These are phyloP conservation scores for Lipomyces mesembrius DNA, from an alignment of 805 yeast species.

Conservation along the genomic window DNA sequence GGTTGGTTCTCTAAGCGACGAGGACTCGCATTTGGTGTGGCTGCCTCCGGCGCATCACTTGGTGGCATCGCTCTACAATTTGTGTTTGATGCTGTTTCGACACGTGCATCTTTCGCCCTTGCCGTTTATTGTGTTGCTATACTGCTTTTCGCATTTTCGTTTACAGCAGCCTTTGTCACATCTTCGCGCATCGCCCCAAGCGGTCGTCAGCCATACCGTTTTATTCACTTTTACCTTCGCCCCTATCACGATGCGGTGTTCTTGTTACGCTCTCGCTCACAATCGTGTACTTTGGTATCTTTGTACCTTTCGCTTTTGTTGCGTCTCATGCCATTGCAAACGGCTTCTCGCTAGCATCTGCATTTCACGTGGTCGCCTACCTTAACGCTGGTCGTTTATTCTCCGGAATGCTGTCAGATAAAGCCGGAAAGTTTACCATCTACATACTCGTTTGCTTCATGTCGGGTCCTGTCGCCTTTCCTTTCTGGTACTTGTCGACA, in stretches of 20 bases:
- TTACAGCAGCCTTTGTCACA: slow-evolving; percentile 39
- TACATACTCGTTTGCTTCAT: slow-evolving; percentile 44
- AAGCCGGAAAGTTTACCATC: slow-evolving; percentile 53
- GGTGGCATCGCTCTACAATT: slow-evolving; percentile 59
- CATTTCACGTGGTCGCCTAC: slow-evolving; percentile 45
- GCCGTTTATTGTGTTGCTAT: slow-evolving; percentile 56
- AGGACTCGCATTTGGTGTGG: slow-evolving; percentile 54
- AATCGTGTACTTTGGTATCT: slow-evolving; percentile 44
- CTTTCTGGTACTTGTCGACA: slow-evolving; percentile 27
- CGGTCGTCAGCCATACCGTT: slow-evolving; percentile 32
- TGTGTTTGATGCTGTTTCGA: slow-evolving; percentile 51
- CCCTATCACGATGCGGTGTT: slow-evolving; percentile 43
- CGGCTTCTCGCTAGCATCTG: slow-evolving; percentile 37
- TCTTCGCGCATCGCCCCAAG: slow-evolving; percentile 41
- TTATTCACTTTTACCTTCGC: slow-evolving; percentile 33
- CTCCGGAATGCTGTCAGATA: slow-evolving; percentile 56
- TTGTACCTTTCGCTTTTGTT: slow-evolving; percentile 45
- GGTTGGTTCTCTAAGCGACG: slow-evolving; percentile 54
- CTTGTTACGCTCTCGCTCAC: slow-evolving; percentile 41
- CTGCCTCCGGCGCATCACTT: slow-evolving; percentile 57
- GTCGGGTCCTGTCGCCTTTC: slow-evolving; percentile 44
- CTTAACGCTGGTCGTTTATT: slow-evolving; percentile 55
- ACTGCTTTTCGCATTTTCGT: slow-evolving; percentile 47
- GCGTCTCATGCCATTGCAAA: slow-evolving; percentile 43
- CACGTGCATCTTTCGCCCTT: slow-evolving; percentile 58